A percentile compares a stretch with the other conserved stretches of the same genome.
Conservation (phyloP, 179 eudicot species). For the Beta corolliflora region DNA sequence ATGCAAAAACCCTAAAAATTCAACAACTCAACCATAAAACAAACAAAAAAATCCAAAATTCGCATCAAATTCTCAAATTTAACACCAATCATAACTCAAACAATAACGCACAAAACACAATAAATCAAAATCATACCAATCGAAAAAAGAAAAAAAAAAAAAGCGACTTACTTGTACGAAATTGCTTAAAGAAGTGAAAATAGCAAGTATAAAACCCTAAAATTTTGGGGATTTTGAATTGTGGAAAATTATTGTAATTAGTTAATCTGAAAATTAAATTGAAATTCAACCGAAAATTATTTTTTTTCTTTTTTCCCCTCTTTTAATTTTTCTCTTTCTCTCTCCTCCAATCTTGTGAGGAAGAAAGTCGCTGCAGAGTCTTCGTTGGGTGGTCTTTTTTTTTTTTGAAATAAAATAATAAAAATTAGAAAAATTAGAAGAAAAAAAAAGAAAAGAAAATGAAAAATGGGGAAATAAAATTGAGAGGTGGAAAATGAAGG, state of each 20-base stretch:
- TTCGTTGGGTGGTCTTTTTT: slow-evolving; percentile 1
- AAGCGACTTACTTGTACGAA: slow-evolving; percentile 25
- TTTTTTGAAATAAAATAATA: neutral
- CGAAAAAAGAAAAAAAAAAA: neutral
- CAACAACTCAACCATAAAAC: neutral
- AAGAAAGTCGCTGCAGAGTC: slow-evolving; percentile 22
- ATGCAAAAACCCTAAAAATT: slow-evolving; percentile 41
- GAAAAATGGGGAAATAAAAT: neutral
- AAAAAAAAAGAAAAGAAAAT: neutral
- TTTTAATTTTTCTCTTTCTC: neutral
- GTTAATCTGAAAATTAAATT: neutral
- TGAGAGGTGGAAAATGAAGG: slow-evolving; percentile 18
- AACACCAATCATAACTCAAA: neutral
- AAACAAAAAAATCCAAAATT: slow-evolving; percentile 10
- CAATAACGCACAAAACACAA: neutral
- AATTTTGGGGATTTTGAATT: slow-evolving; percentile 10
- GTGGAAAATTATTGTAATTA: slow-evolving; percentile 14
- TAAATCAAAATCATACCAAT: neutral
- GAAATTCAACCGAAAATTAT: neutral
- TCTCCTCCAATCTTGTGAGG: slow-evolving; percentile 15
- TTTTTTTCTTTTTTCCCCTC: neutral
- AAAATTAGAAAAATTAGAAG: neutral
- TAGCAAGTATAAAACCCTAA: slow-evolving; percentile 12
- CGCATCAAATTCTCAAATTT: neutral
- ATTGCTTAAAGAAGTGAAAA: neutral